Percentiles rank a stretch among this genome's conserved stretches.
Conservation (phyloP, 2,329 filamentous ascomycete genomes). For the Aspergillus amoenus region DNA sequence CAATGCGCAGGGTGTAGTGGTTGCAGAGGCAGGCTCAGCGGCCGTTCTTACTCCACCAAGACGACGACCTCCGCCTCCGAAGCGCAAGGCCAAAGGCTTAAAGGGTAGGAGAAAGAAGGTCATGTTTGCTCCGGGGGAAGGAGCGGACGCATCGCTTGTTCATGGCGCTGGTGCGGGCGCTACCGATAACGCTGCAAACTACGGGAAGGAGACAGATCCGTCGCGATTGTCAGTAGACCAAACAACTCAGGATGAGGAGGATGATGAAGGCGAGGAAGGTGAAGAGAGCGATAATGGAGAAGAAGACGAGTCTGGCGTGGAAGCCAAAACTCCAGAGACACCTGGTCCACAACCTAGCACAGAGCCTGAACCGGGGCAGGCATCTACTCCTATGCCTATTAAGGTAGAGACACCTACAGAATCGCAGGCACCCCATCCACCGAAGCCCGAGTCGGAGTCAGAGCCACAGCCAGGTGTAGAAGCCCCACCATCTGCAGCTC, state of each 20-base stretch:
- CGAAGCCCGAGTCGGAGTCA: background rate
- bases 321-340: constrained; percentile 46
- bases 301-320: constrained; percentile 50
- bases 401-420: constrained; percentile 4
- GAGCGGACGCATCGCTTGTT: constrained; percentile 34
- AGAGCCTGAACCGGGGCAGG: constrained; percentile 16
- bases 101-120: constrained; percentile 75
- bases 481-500: background rate
- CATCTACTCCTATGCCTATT: constrained; percentile 4
- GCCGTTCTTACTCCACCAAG: constrained; percentile 49
- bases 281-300: constrained; percentile 51
- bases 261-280: constrained; percentile 47
- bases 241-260: constrained; percentile 46
- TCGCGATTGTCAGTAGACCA: constrained; percentile 42
- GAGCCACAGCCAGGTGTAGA: background rate
- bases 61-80: constrained; percentile 71
- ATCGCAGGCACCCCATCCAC: background rate
- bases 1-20: constrained; percentile 61
- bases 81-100: constrained; percentile 77
- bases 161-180: constrained; percentile 40
- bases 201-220: constrained; percentile 48
- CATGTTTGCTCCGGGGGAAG: constrained; percentile 52
- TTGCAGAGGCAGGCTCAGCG: constrained; percentile 49
- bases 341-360: constrained; percentile 30
- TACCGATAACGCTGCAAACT: constrained; percentile 28